These are phyloP conservation scores for Skeletonema tropicum DNA, from an alignment of 108 stramenopile genomes.

Conservation along the genomic window DNA sequence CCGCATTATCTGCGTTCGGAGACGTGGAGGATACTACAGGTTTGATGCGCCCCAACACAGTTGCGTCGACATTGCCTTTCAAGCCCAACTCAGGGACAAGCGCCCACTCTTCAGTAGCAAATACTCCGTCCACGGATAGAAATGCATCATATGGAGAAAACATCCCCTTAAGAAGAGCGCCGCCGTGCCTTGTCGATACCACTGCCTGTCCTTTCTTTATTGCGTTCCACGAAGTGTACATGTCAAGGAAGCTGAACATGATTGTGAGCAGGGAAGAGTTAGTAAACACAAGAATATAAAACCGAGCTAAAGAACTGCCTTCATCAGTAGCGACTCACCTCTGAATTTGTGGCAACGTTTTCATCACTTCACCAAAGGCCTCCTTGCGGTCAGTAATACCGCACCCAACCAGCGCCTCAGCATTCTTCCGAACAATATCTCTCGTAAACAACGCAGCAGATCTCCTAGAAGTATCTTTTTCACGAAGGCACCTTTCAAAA, in stretches of 20 bases:
- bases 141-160: conserved; percentile 32
- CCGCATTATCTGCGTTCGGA: conserved; percentile 3
- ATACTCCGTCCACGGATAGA: conserved; percentile 29
- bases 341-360: conserved; percentile 66
- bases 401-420: conserved; percentile 70
- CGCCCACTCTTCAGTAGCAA: conserved; percentile 72
- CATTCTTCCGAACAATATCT: conserved; percentile 66
- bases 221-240: conserved; percentile 54
- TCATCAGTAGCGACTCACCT: too few relatives aligned
- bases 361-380: conserved; percentile 62
- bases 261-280: too few relatives aligned
- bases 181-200: conserved; percentile 1
- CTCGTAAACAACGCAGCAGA: conserved; percentile 46
- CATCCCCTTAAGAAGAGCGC: conserved; percentile 35
- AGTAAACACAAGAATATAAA: too few relatives aligned
- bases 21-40: not conserved
- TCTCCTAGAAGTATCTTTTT: conserved; percentile 55
- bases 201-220: not conserved
- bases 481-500: conserved; percentile 70
- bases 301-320: too few relatives aligned
- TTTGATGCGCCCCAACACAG: conserved; percentile 63
- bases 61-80: conserved; percentile 84
- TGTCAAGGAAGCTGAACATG: conserved; percentile 48
- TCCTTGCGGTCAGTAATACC: conserved; percentile 59
- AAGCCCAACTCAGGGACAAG: conserved; percentile 80